Conservation (phyloP, 2,329 filamentous ascomycete genomes). For the Aspergillus pseudoglaucus region DNA sequence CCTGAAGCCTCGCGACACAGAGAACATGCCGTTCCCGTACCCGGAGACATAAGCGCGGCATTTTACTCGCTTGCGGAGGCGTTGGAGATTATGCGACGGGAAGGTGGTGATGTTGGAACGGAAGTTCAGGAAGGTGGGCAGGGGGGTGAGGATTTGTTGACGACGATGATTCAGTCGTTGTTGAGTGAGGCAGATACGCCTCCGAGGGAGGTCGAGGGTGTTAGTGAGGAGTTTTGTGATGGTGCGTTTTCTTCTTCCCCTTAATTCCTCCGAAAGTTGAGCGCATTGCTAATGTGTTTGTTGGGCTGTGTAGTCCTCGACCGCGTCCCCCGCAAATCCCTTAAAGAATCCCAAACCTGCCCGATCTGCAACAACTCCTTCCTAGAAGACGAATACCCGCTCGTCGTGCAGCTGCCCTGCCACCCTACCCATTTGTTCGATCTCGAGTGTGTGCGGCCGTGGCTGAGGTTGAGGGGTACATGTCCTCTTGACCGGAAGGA, state of each 20-base stretch:
- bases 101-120: conserved; percentile 20
- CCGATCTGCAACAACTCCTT: conserved; percentile 58
- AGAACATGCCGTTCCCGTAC: conserved; percentile 53
- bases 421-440: conserved; percentile 58
- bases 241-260: conserved; percentile 24
- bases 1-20: conserved; percentile 46
- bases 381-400: conserved; percentile 57
- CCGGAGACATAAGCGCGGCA: conserved; percentile 54
- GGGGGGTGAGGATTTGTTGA: conserved; percentile 41
- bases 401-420: conserved; percentile 57
- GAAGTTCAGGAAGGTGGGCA: conserved; percentile 25
- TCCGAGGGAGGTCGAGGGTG: conserved; percentile 54
- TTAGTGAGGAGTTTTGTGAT: conserved; percentile 55
- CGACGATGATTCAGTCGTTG: conserved; percentile 50
- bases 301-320: conserved; percentile 43
- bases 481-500: conserved; percentile 57
- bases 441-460: conserved; percentile 58
- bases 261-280: background rate
- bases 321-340: conserved; percentile 49
- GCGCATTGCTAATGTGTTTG: conserved; percentile 1
- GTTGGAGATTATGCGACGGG: conserved; percentile 51
- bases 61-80: conserved; percentile 56
- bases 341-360: conserved; percentile 49
- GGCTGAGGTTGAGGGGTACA: conserved; percentile 58
- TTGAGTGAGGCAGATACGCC: conserved; percentile 52